Base-by-base conservation (phyloP, 805 yeast species). In the Candida wancherniae region DNA sequence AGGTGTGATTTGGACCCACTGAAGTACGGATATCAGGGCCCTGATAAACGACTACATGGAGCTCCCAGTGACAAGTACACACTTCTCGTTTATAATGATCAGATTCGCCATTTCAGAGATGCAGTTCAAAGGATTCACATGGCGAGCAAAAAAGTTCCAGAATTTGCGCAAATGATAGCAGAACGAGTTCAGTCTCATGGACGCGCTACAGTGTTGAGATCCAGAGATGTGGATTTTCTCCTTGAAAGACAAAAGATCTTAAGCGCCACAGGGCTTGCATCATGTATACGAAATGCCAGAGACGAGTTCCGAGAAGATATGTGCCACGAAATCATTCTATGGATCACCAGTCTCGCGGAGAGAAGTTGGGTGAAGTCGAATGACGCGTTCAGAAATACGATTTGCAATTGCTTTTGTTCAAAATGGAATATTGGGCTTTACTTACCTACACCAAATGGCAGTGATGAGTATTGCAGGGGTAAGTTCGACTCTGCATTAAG, bases 251-350 rank as follows among this genome's bases (percentile, higher is more conserved):
- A 81, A 45, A 58, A 59, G n/a, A 58, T 68, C 3, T 55, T 85
- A 18, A 71, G 74, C 14, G 58, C 76, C 0, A 78, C 85, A 0
- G 87, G 87, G 0, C 60, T 84, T 12, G 71, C 80, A 2, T 69
- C 80, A 1, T 71, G 84, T 28, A 77, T 86, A 10, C 60, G 85
- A 33, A 73, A 78, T 31, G 65, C 75, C 11, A 61, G 87, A 34
- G 94, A 85, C 48, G 60, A 73, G 5, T 80, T 84, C 49, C 63
- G 92, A 31, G 95, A 86, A 49, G 88, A 82, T 35, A 77, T 83
- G 84, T 78, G 82, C 43, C 78, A 73, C 24, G 86, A 80, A 39
- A 75, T 85, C 12, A 51, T 83, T 5, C 45, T 52, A n/a, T 82
- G 92, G 87, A 50, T 85, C 4, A 53, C 59, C 16, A 80, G 76